Evolutionary conservation across 768 basidiomycete species (phyloP).

Genomic region (Serendipita indica): DNA sequence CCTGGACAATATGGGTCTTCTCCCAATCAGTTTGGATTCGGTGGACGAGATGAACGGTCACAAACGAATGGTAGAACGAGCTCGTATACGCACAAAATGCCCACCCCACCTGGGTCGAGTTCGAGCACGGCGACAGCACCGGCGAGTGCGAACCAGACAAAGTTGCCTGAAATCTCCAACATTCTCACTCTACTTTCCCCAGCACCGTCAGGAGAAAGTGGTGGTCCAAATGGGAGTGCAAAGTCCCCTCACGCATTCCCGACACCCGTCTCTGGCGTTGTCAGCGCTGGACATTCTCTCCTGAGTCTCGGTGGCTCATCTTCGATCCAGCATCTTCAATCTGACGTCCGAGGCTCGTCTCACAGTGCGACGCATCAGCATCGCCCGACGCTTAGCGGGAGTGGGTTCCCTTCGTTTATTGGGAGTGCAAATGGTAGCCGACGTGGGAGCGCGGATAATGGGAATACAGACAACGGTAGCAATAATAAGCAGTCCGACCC

Average conservation of each 20-base stretch:
- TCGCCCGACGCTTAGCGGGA: background rate
- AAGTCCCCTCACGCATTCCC: conserved; percentile 6
- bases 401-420: too few relatives aligned
- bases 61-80: background rate
- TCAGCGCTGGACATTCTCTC: background rate
- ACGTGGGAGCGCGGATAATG: background rate
- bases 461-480: too few relatives aligned
- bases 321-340: conserved; percentile 3
- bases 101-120: background rate
- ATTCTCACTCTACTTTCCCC: conserved; percentile 6
- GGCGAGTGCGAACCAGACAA: background rate
- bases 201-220: too few relatives aligned
- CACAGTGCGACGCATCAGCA: background rate
- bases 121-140: background rate
- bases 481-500: too few relatives aligned
- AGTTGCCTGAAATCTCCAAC: conserved; percentile 7
- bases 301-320: background rate
- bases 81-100: background rate
- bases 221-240: background rate
- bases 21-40: too few relatives aligned
- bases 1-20: too few relatives aligned
- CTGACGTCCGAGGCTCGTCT: background rate
- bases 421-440: too few relatives aligned
- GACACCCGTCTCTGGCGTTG: conserved; percentile 2
- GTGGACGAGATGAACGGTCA: background rate